These are phyloP conservation scores for Ogataea saltuana DNA, from an alignment of 805 yeast species.

Conservation along the genomic window DNA sequence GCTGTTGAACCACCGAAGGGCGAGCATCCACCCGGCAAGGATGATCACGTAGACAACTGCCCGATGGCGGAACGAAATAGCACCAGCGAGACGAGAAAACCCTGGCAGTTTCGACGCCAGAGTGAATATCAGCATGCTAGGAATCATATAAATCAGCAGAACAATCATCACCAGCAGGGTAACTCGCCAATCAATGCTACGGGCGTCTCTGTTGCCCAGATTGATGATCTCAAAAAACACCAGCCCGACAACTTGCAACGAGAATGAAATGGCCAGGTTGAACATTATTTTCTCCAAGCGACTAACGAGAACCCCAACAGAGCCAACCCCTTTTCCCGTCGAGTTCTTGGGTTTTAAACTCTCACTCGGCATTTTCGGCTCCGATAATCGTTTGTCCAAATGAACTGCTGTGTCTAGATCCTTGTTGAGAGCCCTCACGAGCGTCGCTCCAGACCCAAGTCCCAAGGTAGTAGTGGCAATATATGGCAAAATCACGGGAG, in stretches of 20 bases:
- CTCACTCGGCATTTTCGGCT: not conserved
- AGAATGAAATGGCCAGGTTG: slow-evolving; percentile 29
- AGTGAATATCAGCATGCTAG: slow-evolving; percentile 35
- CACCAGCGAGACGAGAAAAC: not conserved
- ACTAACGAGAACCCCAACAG: not conserved
- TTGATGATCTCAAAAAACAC: slow-evolving; percentile 33
- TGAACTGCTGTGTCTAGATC: slow-evolving; percentile 15
- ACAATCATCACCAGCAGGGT: slow-evolving; percentile 42
- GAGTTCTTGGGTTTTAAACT: slow-evolving; percentile 1
- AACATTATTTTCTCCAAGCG: slow-evolving; percentile 16
- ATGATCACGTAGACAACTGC: slow-evolving; percentile 11
- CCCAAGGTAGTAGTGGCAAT: slow-evolving; percentile 10
- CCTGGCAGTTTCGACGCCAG: slow-evolving; percentile 10
- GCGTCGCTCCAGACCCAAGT: slow-evolving; percentile 4
- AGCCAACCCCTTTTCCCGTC: not conserved
- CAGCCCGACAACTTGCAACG: slow-evolving; percentile 30
- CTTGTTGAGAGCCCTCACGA: slow-evolving; percentile 11
- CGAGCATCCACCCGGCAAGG: slow-evolving; percentile 14
- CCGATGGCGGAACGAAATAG: slow-evolving; percentile 7
- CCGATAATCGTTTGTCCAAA: slow-evolving; percentile 5
- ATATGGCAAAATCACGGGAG: slow-evolving; percentile 18
- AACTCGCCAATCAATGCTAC: slow-evolving; percentile 40
- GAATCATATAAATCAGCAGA: slow-evolving; percentile 44
- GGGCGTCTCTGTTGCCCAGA: slow-evolving; percentile 26
- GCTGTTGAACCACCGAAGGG: slow-evolving; percentile 26